Conservation (phyloP, 106 monocot genomes). For the Posidonia australis region DNA sequence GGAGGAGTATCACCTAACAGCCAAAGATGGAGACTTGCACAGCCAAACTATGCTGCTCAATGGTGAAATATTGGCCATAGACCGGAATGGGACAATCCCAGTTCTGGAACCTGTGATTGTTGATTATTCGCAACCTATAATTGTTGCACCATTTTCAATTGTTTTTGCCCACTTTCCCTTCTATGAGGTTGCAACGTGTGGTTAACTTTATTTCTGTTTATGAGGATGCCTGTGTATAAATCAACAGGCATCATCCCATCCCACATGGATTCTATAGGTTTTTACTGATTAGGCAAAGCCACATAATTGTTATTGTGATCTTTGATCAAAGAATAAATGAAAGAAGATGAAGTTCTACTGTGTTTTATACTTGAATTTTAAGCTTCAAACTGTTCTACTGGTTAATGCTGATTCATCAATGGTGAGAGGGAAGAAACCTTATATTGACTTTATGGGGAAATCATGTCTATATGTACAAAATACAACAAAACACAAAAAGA, state of each 20-base stretch:
- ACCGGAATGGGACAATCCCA: slow-evolving; percentile 46
- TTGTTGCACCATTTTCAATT: slow-evolving; percentile 59
- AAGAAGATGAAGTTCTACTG: not conserved
- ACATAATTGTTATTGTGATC: not conserved
- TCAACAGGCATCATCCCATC: not conserved
- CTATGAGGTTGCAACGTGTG: slow-evolving; percentile 35
- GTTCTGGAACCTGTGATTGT: slow-evolving; percentile 36
- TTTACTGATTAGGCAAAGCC: slow-evolving; percentile 4
- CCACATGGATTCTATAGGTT: not conserved
- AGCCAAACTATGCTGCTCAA: slow-evolving; percentile 83
- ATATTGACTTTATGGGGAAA: no score
- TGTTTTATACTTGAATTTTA: no score
- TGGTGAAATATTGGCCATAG: slow-evolving; percentile 36
- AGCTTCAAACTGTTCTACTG: no score
- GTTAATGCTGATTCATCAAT: no score
- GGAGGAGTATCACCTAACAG: slow-evolving; percentile 91
- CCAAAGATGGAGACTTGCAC: slow-evolving; percentile 58
- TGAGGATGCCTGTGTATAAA: not conserved
- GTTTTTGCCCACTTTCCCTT: slow-evolving; percentile 75
- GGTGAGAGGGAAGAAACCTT: no score
- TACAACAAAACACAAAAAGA: no score
- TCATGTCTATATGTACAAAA: no score
- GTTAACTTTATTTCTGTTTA: not conserved
- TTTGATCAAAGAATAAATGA: slow-evolving; percentile 6
- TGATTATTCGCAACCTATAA: slow-evolving; percentile 36